Percentiles rank a stretch among this genome's conserved stretches.
Evolutionary conservation across 768 basidiomycete species (phyloP).

Genomic region (Hericium erinaceus): DNA sequence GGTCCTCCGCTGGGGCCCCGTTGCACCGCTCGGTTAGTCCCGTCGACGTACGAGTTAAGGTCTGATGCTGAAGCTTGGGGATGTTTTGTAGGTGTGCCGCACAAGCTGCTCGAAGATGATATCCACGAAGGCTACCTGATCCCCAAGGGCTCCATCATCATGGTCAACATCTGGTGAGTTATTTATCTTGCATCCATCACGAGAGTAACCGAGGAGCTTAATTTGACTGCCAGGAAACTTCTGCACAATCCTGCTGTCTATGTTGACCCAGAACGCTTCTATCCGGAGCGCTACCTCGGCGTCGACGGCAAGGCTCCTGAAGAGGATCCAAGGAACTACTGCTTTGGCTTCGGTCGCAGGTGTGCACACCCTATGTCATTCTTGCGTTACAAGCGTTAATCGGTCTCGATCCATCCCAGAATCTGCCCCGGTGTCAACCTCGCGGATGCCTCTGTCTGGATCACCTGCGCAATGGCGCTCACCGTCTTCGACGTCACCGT

Average conservation of each 20-base stretch:
- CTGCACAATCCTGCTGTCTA: neutral
- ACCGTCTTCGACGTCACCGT: constrained; percentile 7
- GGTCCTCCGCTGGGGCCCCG: neutral
- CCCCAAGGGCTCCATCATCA: neutral
- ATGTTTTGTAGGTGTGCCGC: neutral
- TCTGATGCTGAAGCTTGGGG: neutral
- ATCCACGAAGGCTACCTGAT: neutral
- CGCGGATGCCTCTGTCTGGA: constrained; percentile 6
- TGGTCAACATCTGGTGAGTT: neutral
- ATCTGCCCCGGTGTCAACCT: constrained; percentile 4
- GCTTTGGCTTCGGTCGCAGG: constrained; percentile 1
- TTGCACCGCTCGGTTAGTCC: neutral
- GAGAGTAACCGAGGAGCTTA: neutral
- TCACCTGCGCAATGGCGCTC: constrained; percentile 1
- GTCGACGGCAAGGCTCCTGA: neutral
- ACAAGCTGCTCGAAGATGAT: neutral
- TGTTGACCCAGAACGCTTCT: neutral
- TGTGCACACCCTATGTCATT: neutral
- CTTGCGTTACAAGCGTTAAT: neutral
- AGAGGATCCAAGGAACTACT: neutral
- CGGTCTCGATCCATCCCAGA: neutral
- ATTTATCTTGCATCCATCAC: neutral
- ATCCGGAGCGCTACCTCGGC: neutral
- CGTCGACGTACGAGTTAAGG: neutral
- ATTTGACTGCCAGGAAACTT: neutral